Conservation (phyloP, 192 early-diverging fungal genomes). For the Backusella morwellensis region DNA sequence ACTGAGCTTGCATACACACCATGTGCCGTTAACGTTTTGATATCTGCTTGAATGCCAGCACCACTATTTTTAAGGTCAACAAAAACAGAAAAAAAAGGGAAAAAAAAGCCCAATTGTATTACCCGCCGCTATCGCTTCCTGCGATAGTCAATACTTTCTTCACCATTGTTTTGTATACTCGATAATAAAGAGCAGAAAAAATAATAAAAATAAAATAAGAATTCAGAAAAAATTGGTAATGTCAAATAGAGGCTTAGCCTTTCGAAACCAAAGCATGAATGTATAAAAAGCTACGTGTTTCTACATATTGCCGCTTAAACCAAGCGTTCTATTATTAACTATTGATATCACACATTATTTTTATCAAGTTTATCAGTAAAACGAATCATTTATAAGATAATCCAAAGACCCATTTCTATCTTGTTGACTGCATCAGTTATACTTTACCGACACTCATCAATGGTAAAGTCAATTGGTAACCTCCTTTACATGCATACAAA, state of each 20-base stretch:
- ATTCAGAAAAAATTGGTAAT: neutral
- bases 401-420: too few species aligned
- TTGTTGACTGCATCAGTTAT: too few species aligned
- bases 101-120: neutral
- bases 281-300: neutral
- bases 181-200: neutral
- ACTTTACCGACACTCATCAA: too few species aligned
- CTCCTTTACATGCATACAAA: too few species aligned
- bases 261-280: neutral
- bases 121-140: constrained; percentile 66
- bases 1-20: constrained; percentile 72
- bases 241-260: neutral
- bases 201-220: neutral
- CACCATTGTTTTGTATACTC: neutral
- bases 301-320: neutral
- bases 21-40: constrained; percentile 81
- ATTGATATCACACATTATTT: too few species aligned
- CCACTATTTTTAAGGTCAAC: constrained; percentile 37
- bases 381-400: too few species aligned
- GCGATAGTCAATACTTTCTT: constrained; percentile 56
- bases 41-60: constrained; percentile 85
- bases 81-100: neutral
- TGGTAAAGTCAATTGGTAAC: too few species aligned
- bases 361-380: too few species aligned
- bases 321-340: too few species aligned